Conservation (phyloP, 1,139 yeast species). For the Nadsonia commutata region DNA sequence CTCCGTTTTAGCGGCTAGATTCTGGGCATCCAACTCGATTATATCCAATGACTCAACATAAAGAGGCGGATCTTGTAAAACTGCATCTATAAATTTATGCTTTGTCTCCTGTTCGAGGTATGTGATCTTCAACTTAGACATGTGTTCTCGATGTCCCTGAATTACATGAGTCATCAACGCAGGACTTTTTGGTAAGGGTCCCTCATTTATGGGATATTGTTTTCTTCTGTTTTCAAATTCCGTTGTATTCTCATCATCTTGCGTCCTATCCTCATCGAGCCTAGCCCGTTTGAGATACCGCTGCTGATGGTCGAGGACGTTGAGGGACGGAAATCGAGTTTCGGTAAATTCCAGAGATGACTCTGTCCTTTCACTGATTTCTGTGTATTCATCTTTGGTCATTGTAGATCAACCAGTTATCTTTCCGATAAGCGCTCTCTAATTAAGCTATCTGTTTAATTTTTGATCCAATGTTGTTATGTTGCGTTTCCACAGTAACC, state of each 20-base stretch:
- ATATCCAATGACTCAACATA: conserved; percentile 21
- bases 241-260: not conserved
- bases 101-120: conserved; percentile 56
- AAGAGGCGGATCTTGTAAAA: conserved; percentile 24
- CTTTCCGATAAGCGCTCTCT: too few relatives aligned
- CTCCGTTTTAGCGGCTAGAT: conserved; percentile 16
- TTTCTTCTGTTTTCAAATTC: conserved; percentile 7
- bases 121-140: conserved; percentile 40
- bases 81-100: conserved; percentile 39
- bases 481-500: conserved; percentile 1
- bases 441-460: not conserved
- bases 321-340: too few relatives aligned
- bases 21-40: conserved; percentile 18
- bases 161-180: conserved; percentile 10
- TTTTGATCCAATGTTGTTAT: not conserved
- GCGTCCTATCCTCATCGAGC: conserved; percentile 2
- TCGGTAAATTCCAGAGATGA: too few relatives aligned
- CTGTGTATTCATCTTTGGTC: too few relatives aligned
- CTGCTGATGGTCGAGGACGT: conserved; percentile 9
- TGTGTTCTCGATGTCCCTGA: conserved; percentile 20
- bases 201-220: conserved; percentile 9
- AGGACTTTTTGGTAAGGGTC: conserved; percentile 13
- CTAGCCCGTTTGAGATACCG: conserved; percentile 9
- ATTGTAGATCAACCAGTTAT: too few relatives aligned
- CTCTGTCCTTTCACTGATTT: too few relatives aligned